Evolutionary conservation across 2,329 filamentous ascomycete genomes (phyloP), one percentile per base, ranked within the genome.

Genomic region (Aspergillus udagawae): DNA sequence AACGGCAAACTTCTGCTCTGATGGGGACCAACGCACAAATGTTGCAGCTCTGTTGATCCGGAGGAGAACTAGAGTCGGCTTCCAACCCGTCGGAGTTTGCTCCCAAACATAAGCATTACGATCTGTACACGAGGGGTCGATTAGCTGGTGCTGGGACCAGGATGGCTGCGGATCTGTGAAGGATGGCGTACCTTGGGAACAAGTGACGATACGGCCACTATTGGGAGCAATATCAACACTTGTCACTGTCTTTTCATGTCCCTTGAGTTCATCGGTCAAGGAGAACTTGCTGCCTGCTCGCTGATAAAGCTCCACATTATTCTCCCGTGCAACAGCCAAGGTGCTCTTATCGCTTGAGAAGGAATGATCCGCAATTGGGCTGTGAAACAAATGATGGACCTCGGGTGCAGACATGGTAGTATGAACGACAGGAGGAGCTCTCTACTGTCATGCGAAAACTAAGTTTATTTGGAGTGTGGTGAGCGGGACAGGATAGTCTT

Each of bases 41-140:
- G 94, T 99, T 3, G 94, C 94, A 20, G 94, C 94, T 60, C 94
- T 87, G 79, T 96, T 97, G 79, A 99, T 97, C 70, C 94, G 91
- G 52, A 99, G 89, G 59, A 99, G 88, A 20, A 99, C 94, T 54
- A 99, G 86, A 0, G 94, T 99, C 3, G 94, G 94, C 77, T 97
- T 97, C 86, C 96, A 99, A 56, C 92, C 93, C 44, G 86, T 83
- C 1, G 90, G 85, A n/a, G 91, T 92, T 21, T 90, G 91, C 73
- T 99, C 94, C 94, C 94, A 99, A 53, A 99, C 94, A 65, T 97
- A 88, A 60, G 94, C 94, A 76, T 99, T 99, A 67, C 94, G 90
- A 77, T 99, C 94, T 95, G 67, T 45, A 49, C 60, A 29, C 48
- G 25, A 17, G 29, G 29, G 49, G 32, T 61, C 29, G 49, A 38